These are phyloP conservation scores for Penicillium turbatum DNA, from an alignment of 495 filamentous ascomycete genomes.

Conservation along the genomic window DNA sequence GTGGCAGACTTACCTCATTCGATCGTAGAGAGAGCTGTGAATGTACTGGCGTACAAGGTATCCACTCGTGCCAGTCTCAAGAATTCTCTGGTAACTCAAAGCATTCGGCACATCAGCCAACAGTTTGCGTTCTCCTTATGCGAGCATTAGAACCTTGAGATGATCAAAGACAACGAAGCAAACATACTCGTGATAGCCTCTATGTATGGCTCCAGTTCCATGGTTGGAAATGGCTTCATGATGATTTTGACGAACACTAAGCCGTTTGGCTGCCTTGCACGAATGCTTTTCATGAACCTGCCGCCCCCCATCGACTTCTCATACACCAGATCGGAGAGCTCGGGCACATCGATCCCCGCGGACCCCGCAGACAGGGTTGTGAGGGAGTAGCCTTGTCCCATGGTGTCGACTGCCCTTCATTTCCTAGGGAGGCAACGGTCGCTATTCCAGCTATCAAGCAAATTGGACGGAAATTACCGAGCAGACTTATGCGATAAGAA, in stretches of 20 bases:
- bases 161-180: neutral
- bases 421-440: slow-evolving; percentile 17
- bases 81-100: slow-evolving; percentile 78
- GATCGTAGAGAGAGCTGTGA: slow-evolving; percentile 95
- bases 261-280: slow-evolving; percentile 83
- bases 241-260: slow-evolving; percentile 89
- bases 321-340: slow-evolving; percentile 83
- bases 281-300: slow-evolving; percentile 96
- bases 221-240: slow-evolving; percentile 77
- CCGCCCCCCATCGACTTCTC: slow-evolving; percentile 90
- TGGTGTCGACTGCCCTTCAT: slow-evolving; percentile 47
- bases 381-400: slow-evolving; percentile 97
- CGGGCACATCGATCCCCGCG: slow-evolving; percentile 88
- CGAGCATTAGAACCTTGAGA: slow-evolving; percentile 1
- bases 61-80: slow-evolving; percentile 86
- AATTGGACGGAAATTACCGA: neutral
- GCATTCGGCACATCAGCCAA: slow-evolving; percentile 87
- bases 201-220: slow-evolving; percentile 74
- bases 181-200: slow-evolving; percentile 66
- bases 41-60: slow-evolving; percentile 96
- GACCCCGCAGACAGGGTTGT: slow-evolving; percentile 84
- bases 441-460: neutral
- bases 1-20: slow-evolving; percentile 61
- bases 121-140: slow-evolving; percentile 69
- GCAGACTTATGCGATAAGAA: neutral